phyloP scores from a whole-genome alignment of 164 flowering plant genomes.

The Cinnamomum micranthum region DNA sequence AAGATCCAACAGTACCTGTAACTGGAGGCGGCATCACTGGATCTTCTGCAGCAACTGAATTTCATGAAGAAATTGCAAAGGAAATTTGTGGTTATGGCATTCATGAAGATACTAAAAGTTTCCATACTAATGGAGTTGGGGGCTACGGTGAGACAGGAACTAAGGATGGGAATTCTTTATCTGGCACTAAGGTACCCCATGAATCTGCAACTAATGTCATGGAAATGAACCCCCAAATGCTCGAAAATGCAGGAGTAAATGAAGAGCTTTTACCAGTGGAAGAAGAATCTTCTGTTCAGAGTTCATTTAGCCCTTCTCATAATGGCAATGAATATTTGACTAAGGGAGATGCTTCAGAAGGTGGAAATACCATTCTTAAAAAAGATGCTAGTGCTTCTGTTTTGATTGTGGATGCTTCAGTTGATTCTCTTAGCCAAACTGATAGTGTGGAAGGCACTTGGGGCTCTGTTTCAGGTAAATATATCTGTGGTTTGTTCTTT shows the following conservation, averaged over 20 bases:
- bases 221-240: not conserved
- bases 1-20: not conserved
- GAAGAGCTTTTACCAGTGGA: conserved; percentile 6
- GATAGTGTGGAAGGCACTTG: conserved; percentile 70
- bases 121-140: conserved; percentile 2
- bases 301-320: conserved; percentile 16
- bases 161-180: conserved; percentile 1
- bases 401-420: conserved; percentile 27
- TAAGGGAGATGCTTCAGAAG: conserved; percentile 21
- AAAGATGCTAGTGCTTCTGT: conserved; percentile 26
- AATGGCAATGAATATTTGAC: conserved; percentile 10
- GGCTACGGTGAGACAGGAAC: conserved; percentile 4
- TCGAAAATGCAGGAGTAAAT: conserved; percentile 1
- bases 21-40: conserved; percentile 4
- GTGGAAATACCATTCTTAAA: conserved; percentile 21
- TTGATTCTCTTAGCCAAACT: conserved; percentile 49
- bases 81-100: not conserved
- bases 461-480: conserved; percentile 86
- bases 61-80: conserved; percentile 3
- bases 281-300: conserved; percentile 19
- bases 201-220: conserved; percentile 12
- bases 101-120: conserved; percentile 10
- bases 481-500: too few species aligned
- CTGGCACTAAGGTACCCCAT: not conserved
- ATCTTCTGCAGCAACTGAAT: conserved; percentile 14